Evolutionary conservation across 23 red algal genomes (phyloP), one percentile per base, ranked within the genome.

Genomic region (Gracilaria domingensis): DNA sequence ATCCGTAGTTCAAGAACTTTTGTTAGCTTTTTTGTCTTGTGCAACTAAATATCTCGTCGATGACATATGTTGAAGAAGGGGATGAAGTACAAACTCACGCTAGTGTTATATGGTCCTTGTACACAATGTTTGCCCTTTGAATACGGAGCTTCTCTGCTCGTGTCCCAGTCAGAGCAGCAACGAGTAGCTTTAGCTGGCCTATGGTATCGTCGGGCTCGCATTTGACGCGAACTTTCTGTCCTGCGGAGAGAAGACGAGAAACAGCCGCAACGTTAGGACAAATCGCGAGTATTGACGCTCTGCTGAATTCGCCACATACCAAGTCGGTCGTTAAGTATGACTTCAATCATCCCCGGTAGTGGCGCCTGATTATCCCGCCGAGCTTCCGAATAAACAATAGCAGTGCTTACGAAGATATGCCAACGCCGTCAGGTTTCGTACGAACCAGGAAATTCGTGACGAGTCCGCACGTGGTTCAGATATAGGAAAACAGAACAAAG

Each of bases 191-290:
- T 16, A 97, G 44, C 49, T 97, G 90, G 30, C 77, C 89, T 45
- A 97, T 91, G 42, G 95, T 97, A 59, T 97, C 95, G 54, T 97
- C 95, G 8, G 89, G 95, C 55, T 97, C 92, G 66, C 95, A 97
- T 77, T 97, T 97, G 21, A 97, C 95, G 18, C 79, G 76, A 26
- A 93, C 80, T 77, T 84, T 83, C 30, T 50, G 69, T 47, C 89
- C 89, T 93, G 66, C 14, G 44, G 21, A 39, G 62, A 39, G 21
- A 87, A 21, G 33, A 21, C 32, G 40, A 87, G 17, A 24, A 33
- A 37, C 0, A 18, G 5, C 3, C 1, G 2, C 26, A 0, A 2
- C 6, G 34, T 53, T 39, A 71, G 83, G 17, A 0, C 2, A 32
- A 25, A 45, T 21, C 83, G 3, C 24, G 42, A 45, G 11, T 7